phyloP scores from a whole-genome alignment of 306 rosid genomes.

The Trichosanthes truncata region DNA sequence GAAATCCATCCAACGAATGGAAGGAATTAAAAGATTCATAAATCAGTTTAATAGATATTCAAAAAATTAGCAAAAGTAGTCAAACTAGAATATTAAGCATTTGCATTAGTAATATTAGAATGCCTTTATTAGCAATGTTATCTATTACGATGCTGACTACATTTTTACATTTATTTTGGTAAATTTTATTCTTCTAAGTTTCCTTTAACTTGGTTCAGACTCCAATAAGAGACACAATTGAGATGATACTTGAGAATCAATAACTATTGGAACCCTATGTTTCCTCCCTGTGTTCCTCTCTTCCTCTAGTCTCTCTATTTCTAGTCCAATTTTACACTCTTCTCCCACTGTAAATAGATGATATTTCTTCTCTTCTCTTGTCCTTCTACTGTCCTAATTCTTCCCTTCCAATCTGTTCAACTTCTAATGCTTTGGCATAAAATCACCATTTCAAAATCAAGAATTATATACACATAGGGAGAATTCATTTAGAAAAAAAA shows the following conservation, averaged over 20 bases:
- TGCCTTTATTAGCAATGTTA: background rate
- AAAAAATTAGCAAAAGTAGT: background rate
- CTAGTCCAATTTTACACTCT: background rate
- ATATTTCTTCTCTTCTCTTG: background rate
- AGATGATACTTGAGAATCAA: background rate
- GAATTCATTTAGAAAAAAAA: background rate
- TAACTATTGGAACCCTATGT: background rate
- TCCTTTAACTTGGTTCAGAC: background rate
- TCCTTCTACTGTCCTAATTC: background rate
- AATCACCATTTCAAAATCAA: background rate
- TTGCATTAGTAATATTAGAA: background rate
- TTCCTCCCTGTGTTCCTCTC: background rate
- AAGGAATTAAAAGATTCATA: background rate
- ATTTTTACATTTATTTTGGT: background rate
- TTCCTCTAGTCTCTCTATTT: constrained; percentile 2
- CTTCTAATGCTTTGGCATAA: background rate
- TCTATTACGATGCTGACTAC: background rate
- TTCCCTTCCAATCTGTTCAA: background rate
- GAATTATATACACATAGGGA: background rate
- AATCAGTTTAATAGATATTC: background rate
- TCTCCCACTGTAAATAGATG: background rate
- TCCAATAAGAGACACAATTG: background rate
- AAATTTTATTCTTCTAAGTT: background rate
- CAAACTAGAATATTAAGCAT: background rate
- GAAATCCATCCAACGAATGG: constrained; percentile 13